Evolutionary conservation across 148 eudicot species (phyloP), one percentile per base, ranked within the genome.

Genomic region (Persicaria maculosa): DNA sequence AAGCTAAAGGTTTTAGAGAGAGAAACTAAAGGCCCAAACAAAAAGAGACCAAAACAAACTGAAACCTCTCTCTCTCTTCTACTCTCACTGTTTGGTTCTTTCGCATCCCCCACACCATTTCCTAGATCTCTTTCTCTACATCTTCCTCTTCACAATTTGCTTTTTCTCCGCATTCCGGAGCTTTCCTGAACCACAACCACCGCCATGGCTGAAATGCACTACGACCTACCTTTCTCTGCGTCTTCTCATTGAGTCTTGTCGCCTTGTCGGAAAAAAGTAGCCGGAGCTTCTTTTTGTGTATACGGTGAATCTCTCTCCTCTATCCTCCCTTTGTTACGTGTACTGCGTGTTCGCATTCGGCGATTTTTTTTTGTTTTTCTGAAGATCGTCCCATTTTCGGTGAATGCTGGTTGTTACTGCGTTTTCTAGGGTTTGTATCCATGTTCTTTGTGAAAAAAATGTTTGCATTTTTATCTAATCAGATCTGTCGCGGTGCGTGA

Each of bases 51-150:
- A 48, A 10, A 48, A 48, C 40, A 31, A 31, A 31, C 40, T 31
- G 40, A 48, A 9, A 48, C 52, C 52, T 48, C 52, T 48, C 52
- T 40, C 11, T 31, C 68, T 62, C 61, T 10, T 44, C 12, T n/a
- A 17, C 64, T 20, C 64, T 8, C 59, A 40, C 46, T 36, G 36
- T 43, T 53, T 71, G 54, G 68, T 64, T 74, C 75, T 43, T 43
- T 78, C 68, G 76, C 68, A 81, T 81, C 81, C 81, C 81, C 69
- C 76, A 20, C 74, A 4, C 72, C 50, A 48, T 78, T 78, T 81
- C 81, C 70, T 22, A 77, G 81, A 80, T 77, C 80, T 77, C 78
- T 44, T n/a, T 59, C 61, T 14, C 11, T 40, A 4, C 6, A 2
- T 4, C 52, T 50, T 50, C 47, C 57, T 11, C 62, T 47, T 12